A percentile compares a stretch with the other conserved stretches of the same genome.
Conservation (phyloP, 2,329 filamentous ascomycete genomes). For the Knufia petricola region DNA sequence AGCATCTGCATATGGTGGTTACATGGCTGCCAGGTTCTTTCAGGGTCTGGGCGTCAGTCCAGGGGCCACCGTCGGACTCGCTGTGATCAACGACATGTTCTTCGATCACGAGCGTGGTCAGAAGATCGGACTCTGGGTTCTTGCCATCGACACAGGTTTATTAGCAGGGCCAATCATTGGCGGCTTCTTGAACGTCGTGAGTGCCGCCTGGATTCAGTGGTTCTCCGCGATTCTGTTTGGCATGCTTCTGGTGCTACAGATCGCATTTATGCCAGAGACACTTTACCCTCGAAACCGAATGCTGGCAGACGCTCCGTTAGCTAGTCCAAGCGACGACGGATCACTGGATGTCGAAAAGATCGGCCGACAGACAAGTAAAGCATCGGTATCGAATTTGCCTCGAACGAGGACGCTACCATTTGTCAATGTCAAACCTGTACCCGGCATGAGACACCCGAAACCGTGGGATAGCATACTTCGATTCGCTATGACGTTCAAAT, state of each 20-base stretch:
- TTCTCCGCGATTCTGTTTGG: slow-evolving; percentile 46
- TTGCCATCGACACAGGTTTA: slow-evolving; percentile 46
- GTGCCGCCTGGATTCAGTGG: slow-evolving; percentile 46
- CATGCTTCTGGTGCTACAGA: slow-evolving; percentile 38
- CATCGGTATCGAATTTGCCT: slow-evolving; percentile 20
- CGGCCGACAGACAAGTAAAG: slow-evolving; percentile 14
- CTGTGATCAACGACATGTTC: slow-evolving; percentile 46
- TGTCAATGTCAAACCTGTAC: slow-evolving; percentile 38
- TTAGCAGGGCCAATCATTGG: slow-evolving; percentile 44
- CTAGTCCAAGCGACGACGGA: slow-evolving; percentile 3
- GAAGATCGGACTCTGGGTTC: slow-evolving; percentile 47
- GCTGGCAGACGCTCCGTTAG: slow-evolving; percentile 31
- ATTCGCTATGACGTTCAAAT: slow-evolving; percentile 41
- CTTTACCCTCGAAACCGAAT: slow-evolving; percentile 46
- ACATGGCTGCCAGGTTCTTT: slow-evolving; percentile 51
- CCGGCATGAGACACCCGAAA: slow-evolving; percentile 44
- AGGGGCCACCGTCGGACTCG: slow-evolving; percentile 46
- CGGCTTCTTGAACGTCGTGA: slow-evolving; percentile 42
- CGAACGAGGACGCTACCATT: slow-evolving; percentile 38
- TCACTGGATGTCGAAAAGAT: slow-evolving; percentile 25
- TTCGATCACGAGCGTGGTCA: slow-evolving; percentile 48
- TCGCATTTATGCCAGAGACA: slow-evolving; percentile 46
- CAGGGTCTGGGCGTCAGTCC: slow-evolving; percentile 49
- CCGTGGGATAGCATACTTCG: slow-evolving; percentile 38
- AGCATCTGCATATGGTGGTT: slow-evolving; percentile 36